Base-by-base conservation (phyloP, 176 grass and related monocot species). In the Zoysia japonica region DNA sequence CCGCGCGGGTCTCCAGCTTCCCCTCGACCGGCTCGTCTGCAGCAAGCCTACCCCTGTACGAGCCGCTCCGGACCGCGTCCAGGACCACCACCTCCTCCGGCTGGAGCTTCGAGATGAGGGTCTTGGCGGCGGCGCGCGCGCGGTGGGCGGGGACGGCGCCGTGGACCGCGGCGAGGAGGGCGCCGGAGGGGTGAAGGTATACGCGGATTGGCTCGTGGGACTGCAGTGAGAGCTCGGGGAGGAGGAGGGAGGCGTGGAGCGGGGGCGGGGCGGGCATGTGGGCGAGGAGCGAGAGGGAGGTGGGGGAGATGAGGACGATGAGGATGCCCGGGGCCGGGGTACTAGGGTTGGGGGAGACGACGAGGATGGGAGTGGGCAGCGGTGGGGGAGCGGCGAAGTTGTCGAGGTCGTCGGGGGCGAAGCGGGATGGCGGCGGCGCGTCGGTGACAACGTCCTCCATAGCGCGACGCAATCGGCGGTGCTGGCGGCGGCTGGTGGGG, bases 1-100 rank as follows among this genome's bases (percentile, higher is more conserved):
- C 85, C 48, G 78, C 67, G 17, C 79, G 84, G n/a, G 89, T 97
- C 89, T 97, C 95, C 83, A 97, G 83, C 89, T 97, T 97, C 80
- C 89, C 91, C 55, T 75, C 87, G 46, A 97, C 85, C 11, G 78
- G 68, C 75, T 90, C 89, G 68, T 94, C 95, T 37, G 87, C 89
- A 7, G 87, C 78, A 43, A 94, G 85, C 54, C 83, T 55, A 67
- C 85, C 94, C 80, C 89, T 78, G 89, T 89, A 93, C 53, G 90
- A 65, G 44, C 56, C 80, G 89, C 88, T 88, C 46, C 83, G 84
- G 41, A 93, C 81, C 63, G 87, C 81, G 73, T 93, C 94, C 0
- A 97, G 72, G 56, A 97, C 88, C 81, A 97, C 52, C 28, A 93
- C 91, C 72, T 85, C 78, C 79, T 91, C 86, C 42, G 94, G 84